These are phyloP conservation scores for Botryobasidium botryosum DNA, from an alignment of 768 basidiomycete genomes.

Conservation along the genomic window DNA sequence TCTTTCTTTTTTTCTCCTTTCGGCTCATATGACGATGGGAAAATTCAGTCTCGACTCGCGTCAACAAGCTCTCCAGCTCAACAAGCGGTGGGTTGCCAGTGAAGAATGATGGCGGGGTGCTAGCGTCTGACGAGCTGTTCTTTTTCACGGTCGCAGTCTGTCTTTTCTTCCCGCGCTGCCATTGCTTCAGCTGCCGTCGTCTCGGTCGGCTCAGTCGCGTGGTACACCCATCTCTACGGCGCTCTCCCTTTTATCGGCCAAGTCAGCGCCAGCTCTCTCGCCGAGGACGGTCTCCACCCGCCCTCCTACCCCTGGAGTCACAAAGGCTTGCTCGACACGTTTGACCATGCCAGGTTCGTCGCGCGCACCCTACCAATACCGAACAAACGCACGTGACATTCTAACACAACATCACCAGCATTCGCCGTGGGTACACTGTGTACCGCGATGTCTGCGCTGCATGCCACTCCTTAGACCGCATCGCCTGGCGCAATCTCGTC, in stretches of 20 bases:
- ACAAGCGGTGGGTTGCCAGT: not conserved
- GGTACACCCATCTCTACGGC: conserved; percentile 94
- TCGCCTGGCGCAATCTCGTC: conserved; percentile 98
- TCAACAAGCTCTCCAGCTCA: not conserved
- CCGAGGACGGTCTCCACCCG: conserved; percentile 90
- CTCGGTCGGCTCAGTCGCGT: conserved; percentile 80
- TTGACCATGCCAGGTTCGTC: conserved; percentile 87
- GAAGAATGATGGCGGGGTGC: not conserved
- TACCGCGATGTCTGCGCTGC: conserved; percentile 99
- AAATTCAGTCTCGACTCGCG: too few species aligned
- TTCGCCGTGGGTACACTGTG: conserved; percentile 89
- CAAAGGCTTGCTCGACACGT: conserved; percentile 72
- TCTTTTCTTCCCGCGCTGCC: conserved; percentile 53
- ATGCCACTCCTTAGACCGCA: conserved; percentile 96
- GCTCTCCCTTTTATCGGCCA: conserved; percentile 76
- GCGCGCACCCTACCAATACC: not conserved
- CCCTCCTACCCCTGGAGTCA: conserved; percentile 80
- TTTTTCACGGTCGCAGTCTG: conserved; percentile 21
- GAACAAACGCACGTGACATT: not conserved
- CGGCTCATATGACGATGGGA: not conserved
- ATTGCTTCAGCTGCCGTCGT: conserved; percentile 59
- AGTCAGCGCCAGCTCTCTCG: conserved; percentile 81
- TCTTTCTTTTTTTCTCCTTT: too few species aligned
- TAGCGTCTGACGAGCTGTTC: not conserved
- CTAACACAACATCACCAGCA: conserved; percentile 29